These are phyloP conservation scores for Globisporangium barbulae DNA, from an alignment of 352 stramenopile species.

Conservation along the genomic window DNA sequence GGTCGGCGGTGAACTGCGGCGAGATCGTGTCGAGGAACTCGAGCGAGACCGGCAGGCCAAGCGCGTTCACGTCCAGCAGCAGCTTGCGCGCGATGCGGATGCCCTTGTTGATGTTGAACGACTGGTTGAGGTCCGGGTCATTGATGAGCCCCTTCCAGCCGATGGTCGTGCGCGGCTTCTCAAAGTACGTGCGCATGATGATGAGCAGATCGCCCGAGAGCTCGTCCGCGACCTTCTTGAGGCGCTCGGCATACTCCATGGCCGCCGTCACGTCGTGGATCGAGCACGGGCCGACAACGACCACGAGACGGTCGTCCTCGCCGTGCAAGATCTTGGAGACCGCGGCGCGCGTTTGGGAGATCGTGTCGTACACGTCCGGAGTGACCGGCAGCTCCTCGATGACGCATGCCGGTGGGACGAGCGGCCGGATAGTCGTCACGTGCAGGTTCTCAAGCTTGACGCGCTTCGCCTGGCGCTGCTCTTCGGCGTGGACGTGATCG, in stretches of 20 bases:
- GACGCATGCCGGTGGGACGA: constrained; percentile 83
- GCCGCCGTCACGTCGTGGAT: constrained; percentile 87
- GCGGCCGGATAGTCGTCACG: constrained; percentile 70
- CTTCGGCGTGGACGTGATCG: constrained; percentile 22
- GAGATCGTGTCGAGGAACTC: constrained; percentile 92
- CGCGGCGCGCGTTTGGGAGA: constrained; percentile 54
- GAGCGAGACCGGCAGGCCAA: constrained; percentile 75
- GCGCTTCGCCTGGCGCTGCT: constrained; percentile 48
- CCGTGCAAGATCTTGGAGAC: constrained; percentile 65
- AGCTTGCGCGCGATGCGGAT: constrained; percentile 80
- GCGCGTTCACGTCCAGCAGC: constrained; percentile 81
- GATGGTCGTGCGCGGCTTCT: constrained; percentile 88
- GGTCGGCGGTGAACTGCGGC: constrained; percentile 87
- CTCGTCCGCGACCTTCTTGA: constrained; percentile 81
- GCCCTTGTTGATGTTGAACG: constrained; percentile 92
- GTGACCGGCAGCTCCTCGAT: constrained; percentile 84
- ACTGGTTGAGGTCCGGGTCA: constrained; percentile 85
- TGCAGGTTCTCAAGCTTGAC: constrained; percentile 69
- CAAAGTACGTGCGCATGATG: constrained; percentile 91
- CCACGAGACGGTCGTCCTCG: constrained; percentile 80
- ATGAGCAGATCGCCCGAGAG: constrained; percentile 83
- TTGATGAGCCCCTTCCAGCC: constrained; percentile 92
- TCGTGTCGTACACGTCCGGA: constrained; percentile 59
- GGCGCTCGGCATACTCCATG: constrained; percentile 75
- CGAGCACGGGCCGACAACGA: constrained; percentile 86